A percentile compares a stretch with the other conserved stretches of the same genome.
These are phyloP conservation scores for Saksenaea oblongispora DNA, from an alignment of 371 early-diverging fungal genomes.

Conservation along the genomic window DNA sequence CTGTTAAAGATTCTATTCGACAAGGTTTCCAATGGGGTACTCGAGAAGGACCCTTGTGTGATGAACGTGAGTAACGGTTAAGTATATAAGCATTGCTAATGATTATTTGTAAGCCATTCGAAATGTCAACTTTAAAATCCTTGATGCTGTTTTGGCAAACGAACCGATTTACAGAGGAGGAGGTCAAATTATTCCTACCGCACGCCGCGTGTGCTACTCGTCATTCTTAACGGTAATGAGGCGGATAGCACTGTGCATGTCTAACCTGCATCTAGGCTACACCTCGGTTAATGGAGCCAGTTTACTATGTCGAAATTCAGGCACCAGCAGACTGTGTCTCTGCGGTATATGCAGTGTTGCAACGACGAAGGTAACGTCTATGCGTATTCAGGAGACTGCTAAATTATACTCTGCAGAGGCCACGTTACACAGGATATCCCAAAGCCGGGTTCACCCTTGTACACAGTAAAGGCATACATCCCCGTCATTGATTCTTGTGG, in stretches of 20 bases:
- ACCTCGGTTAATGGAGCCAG: conserved; percentile 97
- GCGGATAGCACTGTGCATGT: conserved; percentile 2
- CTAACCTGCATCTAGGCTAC: conserved; percentile 61
- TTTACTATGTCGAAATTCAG: conserved; percentile 94
- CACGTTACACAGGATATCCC: conserved; percentile 96
- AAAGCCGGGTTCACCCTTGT: conserved; percentile 94
- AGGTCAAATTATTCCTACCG: conserved; percentile 98
- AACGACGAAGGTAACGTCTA: conserved; percentile 71
- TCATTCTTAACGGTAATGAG: conserved; percentile 89
- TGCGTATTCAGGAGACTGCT: conserved; percentile 3
- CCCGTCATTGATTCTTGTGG: conserved; percentile 97
- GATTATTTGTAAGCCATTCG: conserved; percentile 74
- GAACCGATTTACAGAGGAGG: conserved; percentile 92
- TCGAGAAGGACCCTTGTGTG: conserved; percentile 94
- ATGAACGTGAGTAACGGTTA: conserved; percentile 78
- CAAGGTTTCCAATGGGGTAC: conserved; percentile 99
- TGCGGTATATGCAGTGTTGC: conserved; percentile 93
- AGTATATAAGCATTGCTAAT: background rate
- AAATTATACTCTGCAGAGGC: conserved; percentile 60
- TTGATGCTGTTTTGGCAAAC: conserved; percentile 83
- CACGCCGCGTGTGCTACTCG: conserved; percentile 97
- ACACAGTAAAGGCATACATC: conserved; percentile 90
- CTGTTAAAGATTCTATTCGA: conserved; percentile 82
- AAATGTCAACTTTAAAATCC: conserved; percentile 89
- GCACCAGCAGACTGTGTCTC: conserved; percentile 95